Evolutionary conservation across 495 filamentous ascomycete species (phyloP), one percentile per base, ranked within the genome.

Genomic region (Aspergillus ellipticus): DNA sequence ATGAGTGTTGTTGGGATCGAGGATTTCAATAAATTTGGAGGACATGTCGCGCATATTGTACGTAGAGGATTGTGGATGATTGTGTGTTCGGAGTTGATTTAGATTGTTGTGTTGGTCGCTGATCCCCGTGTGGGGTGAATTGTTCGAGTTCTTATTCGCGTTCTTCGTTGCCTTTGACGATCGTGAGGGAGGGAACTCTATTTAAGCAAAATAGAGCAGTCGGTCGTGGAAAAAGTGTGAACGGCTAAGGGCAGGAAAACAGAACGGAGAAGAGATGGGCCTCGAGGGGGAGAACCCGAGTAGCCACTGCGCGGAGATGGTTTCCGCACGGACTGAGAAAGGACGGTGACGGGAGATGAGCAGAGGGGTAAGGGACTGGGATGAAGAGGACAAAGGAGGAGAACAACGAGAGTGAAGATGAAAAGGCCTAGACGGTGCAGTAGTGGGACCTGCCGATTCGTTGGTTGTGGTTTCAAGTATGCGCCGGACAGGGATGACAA

Each of bases 1-100:
- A 21, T 61, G 63, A 15, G 63, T 49, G 42, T 73, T 65, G 57
- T 73, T 64, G 17, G 72, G 67, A 57, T 75, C 71, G 61, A 78
- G 71, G 50, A 77, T 74, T 65, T 77, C 75, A 61, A 78, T 68
- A 61, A 77, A 77, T 59, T 67, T 74, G 58, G 75, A 78, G 1
- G 74, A 66, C 53, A 71, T 74, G 57, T 72, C 72, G 51, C 63
- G 74, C 74, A 76, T 76, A 46, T 39, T 67, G 56, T 57, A 26
- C 53, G 29, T 54, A 22, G 35, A 41, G 11, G 35, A 41, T 26
- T 56, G 29, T 54, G 31, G 35, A 41, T 13, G 35, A n/a, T n/a
- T n/a, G 13, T n/a, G 42, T 39, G 28, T 33, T 39, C 39, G 48
- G 33, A 42, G 43, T 46, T 37, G 49, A n/a, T 5, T 17, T 9